Base-by-base conservation (phyloP, 1,284 basidiomycete genomes). In the Megacollybia platyphylla region DNA sequence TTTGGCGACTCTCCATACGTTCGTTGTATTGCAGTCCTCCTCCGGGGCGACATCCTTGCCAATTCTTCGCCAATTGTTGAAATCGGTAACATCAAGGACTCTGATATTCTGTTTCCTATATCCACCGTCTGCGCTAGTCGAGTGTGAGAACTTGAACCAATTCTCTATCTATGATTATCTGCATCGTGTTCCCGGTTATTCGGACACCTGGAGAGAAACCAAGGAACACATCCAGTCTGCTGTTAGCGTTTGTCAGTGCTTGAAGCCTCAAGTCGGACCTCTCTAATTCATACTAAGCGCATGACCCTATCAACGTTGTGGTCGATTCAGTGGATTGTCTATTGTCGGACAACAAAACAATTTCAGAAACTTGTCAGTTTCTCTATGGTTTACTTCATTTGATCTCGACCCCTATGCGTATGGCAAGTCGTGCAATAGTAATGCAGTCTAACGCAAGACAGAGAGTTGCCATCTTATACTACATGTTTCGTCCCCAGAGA, bases 301-400 rank as follows among this genome's bases (percentile, higher is more conserved):
- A 61, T 32, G 63, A 65, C 26, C 62, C 74, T 13, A 47, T 79
- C 17, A 70, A 67, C 46, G 67, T 83, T 18, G 56, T 80, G 43
- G 64, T 87, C 38, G 84, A 87, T 55, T 83, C 82, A 10, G 58
- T 75, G 17, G 80, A 85, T 49, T 76, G 73, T 5, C 58, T 87
- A 10, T 54, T 65, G 6, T 62, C 70, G 4, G 79, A 87, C 53
- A 54, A 73, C 28, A 67, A 64, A 9, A 77, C 78, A n/a, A 44
- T 65, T 15, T 60, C 79, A 5, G 62, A 67, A 47, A 64, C 73
- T 1, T 74, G 73, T 48, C 63, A 59, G 27, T 65, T 76, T 44
- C 60, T 87, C 18, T 61, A 54, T 30, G 57, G 64, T 80, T 11
- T 58, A 76, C 15, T 42, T 53, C 26, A 40, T 13, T 49, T 82